phyloP scores from a whole-genome alignment of 1,284 basidiomycete species.

The Sporisorium exsertum region DNA sequence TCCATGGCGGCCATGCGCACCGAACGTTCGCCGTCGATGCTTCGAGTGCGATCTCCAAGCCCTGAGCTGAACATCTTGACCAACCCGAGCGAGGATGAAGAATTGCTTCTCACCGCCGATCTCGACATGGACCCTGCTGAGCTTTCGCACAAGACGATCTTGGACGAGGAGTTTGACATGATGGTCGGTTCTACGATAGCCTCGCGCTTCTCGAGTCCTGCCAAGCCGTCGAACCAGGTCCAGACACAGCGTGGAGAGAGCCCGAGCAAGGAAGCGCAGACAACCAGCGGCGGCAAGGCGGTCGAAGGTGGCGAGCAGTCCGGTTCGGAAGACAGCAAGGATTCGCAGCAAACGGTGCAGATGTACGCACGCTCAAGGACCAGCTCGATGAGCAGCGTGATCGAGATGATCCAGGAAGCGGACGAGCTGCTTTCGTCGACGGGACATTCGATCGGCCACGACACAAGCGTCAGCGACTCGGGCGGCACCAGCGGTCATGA shows the following conservation, averaged over 20 bases:
- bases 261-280: neutral
- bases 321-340: constrained; percentile 8
- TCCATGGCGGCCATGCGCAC: constrained; percentile 13
- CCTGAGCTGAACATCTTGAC: constrained; percentile 36
- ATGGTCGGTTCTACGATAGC: constrained; percentile 27
- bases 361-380: constrained; percentile 14
- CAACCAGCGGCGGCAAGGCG: neutral
- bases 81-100: constrained; percentile 37
- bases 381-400: constrained; percentile 31
- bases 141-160: constrained; percentile 6
- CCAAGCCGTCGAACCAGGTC: neutral
- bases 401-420: constrained; percentile 36
- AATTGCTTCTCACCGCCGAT: constrained; percentile 34
- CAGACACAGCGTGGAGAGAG: neutral
- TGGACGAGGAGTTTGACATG: constrained; percentile 46
- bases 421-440: constrained; percentile 42
- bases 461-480: constrained; percentile 29
- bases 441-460: constrained; percentile 36
- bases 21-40: neutral
- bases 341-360: constrained; percentile 17
- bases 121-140: constrained; percentile 13
- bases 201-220: constrained; percentile 17
- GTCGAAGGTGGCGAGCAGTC: neutral
- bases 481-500: constrained; percentile 40
- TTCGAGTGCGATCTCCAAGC: constrained; percentile 23